Conservation (phyloP, 2,329 filamentous ascomycete species). For the Cladosporium sp. region DNA sequence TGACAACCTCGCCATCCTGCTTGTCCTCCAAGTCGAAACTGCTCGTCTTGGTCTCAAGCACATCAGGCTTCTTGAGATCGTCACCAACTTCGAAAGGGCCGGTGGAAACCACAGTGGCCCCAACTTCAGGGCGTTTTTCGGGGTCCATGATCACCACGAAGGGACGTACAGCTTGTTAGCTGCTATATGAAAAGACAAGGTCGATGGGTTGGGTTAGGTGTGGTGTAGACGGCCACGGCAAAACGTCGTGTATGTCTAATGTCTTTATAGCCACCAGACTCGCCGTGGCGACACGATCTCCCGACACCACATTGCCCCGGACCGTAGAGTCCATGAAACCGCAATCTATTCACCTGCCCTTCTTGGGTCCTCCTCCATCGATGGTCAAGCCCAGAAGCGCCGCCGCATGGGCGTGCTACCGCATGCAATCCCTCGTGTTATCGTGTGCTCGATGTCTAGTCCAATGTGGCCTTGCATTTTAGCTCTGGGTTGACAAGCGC, state of each 20-base stretch:
- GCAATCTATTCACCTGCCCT: constrained; percentile 3
- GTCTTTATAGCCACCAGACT: not conserved
- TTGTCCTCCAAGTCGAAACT: not conserved
- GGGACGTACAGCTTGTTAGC: not conserved
- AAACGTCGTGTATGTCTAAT: not conserved
- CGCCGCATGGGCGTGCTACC: not conserved
- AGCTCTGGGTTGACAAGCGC: not conserved
- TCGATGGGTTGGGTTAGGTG: not conserved
- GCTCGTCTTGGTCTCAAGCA: not conserved
- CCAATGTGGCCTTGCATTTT: not conserved
- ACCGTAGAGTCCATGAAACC: not conserved
- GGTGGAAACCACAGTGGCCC: not conserved
- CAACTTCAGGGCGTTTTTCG: not conserved
- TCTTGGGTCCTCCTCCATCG: not conserved
- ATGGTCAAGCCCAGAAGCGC: not conserved
- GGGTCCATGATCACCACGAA: not conserved
- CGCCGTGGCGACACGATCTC: not conserved
- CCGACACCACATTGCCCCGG: not conserved
- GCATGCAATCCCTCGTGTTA: not conserved
- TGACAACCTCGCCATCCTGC: constrained; percentile 42
- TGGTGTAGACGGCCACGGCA: not conserved
- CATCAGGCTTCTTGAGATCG: not conserved
- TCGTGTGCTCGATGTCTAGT: constrained; percentile 1
- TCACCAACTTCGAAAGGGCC: not conserved
- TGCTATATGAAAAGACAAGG: not conserved